These are phyloP conservation scores for Uncinocarpus reesii DNA, from an alignment of 2,329 filamentous ascomycete species.

Conservation along the genomic window DNA sequence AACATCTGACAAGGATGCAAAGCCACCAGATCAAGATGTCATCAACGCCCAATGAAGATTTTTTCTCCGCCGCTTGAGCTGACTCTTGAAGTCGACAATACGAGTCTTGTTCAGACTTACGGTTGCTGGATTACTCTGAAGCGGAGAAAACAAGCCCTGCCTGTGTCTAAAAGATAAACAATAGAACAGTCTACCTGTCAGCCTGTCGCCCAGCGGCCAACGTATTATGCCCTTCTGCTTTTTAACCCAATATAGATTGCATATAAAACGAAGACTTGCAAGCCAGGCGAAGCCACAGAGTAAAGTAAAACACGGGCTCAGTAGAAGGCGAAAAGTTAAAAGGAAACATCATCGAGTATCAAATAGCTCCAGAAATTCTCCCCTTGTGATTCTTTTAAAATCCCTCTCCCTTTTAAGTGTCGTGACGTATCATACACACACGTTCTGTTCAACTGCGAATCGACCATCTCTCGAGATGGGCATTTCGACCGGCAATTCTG, in stretches of 20 bases:
- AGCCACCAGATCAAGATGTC: conserved; percentile 1
- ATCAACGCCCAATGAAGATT: neutral
- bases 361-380: neutral
- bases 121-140: too few species aligned
- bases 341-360: neutral
- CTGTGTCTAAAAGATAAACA: neutral
- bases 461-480: neutral
- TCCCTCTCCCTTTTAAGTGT: conserved; percentile 7
- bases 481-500: too few species aligned
- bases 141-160: neutral
- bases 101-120: too few species aligned
- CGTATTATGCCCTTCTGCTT: neutral
- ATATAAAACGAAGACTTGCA: neutral
- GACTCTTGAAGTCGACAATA: too few species aligned
- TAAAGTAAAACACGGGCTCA: neutral
- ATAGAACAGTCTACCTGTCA: conserved; percentile 5
- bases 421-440: conserved; percentile 12
- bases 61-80: neutral
- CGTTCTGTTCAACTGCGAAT: neutral
- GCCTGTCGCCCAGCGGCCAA: neutral
- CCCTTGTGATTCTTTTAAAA: neutral
- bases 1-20: neutral
- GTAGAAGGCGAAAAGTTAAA: neutral
- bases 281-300: neutral
- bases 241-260: conserved; percentile 5